Evolutionary conservation across 2,329 filamentous ascomycete genomes (phyloP), one percentile per base, ranked within the genome.

Genomic region (Epichloe uncinata): DNA sequence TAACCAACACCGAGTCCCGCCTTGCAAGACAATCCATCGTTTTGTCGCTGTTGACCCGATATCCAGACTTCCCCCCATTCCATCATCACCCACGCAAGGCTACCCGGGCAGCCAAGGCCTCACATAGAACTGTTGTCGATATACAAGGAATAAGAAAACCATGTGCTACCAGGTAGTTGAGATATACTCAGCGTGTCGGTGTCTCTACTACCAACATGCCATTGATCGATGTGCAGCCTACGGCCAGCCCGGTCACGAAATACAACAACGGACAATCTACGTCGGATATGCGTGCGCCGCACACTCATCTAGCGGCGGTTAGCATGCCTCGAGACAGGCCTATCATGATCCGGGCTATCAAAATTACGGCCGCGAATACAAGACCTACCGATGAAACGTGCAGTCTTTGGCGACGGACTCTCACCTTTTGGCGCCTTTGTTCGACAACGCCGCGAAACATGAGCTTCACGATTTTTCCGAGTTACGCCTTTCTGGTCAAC

Each of bases 131-230:
- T 43, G 30, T 34, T 34, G 16, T 15, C 6, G n/a, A 9, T 12
- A 45, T 16, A 16, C 3, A 15, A 16, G 16, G 40, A 18, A 44
- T 5, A 30, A 47, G 6, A 65, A 73, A 1, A 37, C 56, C 54
- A 95, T 95, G 89, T 95, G 89, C 63, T 90, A 87, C 62, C 86
- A 90, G 69, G 70, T 95, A 54, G 73, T 91, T 59, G 89, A 95
- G 67, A 77, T 87, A 52, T 95, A 89, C 73, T 82, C 88, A 50
- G 86, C 84, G 50, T 95, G 89, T 75, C 79, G 82, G 55, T 95
- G 89, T 69, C 75, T 91, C 58, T 94, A 95, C 73, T 87, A 91
- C 73, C 77, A 84, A 61, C 90, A 95, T 65, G 82, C 86, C 45
- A 76, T 95, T 59, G 89, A 95, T 62, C 84, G 85, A 53, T 95